Base-by-base conservation (phyloP, 352 stramenopile species). In the Pythium periplocum region DNA sequence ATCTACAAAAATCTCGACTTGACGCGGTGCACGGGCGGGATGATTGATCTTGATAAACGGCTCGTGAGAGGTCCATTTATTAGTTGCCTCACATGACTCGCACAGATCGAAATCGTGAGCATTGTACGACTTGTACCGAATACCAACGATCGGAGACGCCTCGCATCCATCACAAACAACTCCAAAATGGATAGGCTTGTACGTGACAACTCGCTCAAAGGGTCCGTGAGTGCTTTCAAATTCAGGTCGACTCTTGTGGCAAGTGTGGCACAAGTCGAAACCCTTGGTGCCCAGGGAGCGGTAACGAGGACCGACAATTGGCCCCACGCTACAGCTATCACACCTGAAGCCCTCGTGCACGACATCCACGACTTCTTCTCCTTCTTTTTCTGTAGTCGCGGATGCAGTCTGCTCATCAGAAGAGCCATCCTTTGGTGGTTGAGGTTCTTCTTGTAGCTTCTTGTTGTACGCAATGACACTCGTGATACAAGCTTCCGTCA, bases 41-140 rank as follows among this genome's bases (percentile, higher is more conserved):
- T 65, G 46, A n/a, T 58, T 75, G 51, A 83, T 83, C 64, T 86
- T 86, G 45, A 86, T 67, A 45, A 76, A 83, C 6, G 75, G 75
- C 33, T 67, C 67, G 30, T 71, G 57, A 12, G 30, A 40, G 1
- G 58, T 33, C 57, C 66, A 77, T 34, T 64, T 58, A 12, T 38
- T 49, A 30, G 45, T 65, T 0, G 58, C 51, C 42, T 65, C 58
- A 45, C 82, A 93, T 0, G 54, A 45, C 53, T 81, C 69, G 48
- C 82, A 93, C 26, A 93, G 51, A 39, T 93, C 82, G 46, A 87
- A 93, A 60, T 93, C 59, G 26, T 70, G 65, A 8, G 66, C 55
- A 4, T 73, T 68, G 7, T 74, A 62, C 31, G 78, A 84, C 65
- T 89, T 90, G 62, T 83, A 93, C 26, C 82, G 77, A 10, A 65